A percentile compares a stretch with the other conserved stretches of the same genome.
phyloP scores from a whole-genome alignment of 352 stramenopile genomes.

The Globisporangium polare region DNA sequence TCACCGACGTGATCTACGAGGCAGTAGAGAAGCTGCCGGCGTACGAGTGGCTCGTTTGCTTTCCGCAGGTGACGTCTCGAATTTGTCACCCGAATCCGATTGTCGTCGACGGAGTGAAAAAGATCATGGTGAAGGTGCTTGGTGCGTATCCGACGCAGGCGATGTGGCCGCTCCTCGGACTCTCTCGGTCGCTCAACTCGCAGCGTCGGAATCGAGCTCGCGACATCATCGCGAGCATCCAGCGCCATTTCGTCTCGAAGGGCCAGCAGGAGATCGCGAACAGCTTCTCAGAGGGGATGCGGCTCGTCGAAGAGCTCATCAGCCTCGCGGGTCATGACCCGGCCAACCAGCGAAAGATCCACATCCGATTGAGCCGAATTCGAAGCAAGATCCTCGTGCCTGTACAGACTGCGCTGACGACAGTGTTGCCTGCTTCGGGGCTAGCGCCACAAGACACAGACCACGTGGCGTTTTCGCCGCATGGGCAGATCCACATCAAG shows the following conservation, averaged over 20 bases:
- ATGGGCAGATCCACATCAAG: slow-evolving; percentile 83
- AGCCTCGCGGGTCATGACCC: slow-evolving; percentile 89
- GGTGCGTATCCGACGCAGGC: slow-evolving; percentile 93
- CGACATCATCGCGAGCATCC: slow-evolving; percentile 57
- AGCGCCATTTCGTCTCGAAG: slow-evolving; percentile 63
- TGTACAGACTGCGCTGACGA: slow-evolving; percentile 74
- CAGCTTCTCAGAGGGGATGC: slow-evolving; percentile 85
- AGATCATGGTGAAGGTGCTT: slow-evolving; percentile 93
- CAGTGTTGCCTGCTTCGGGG: slow-evolving; percentile 60
- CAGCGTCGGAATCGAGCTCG: slow-evolving; percentile 59
- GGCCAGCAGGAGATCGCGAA: slow-evolving; percentile 66
- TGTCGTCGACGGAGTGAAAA: slow-evolving; percentile 88
- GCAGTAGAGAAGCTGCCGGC: slow-evolving; percentile 52
- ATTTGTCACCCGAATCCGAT: slow-evolving; percentile 87
- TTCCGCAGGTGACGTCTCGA: slow-evolving; percentile 97
- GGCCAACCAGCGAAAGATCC: slow-evolving; percentile 74
- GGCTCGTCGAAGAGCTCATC: slow-evolving; percentile 93
- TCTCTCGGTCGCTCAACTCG: slow-evolving; percentile 89
- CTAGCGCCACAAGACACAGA: slow-evolving; percentile 46
- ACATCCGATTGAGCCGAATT: slow-evolving; percentile 68
- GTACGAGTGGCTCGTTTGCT: slow-evolving; percentile 96
- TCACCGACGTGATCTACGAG: slow-evolving; percentile 58
- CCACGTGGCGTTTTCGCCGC: slow-evolving; percentile 57
- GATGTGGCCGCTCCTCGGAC: slow-evolving; percentile 96
- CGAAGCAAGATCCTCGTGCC: slow-evolving; percentile 75